Evolutionary conservation across 2,329 filamentous ascomycete species (phyloP).

Genomic region (Ascocoryne sarcoides): DNA sequence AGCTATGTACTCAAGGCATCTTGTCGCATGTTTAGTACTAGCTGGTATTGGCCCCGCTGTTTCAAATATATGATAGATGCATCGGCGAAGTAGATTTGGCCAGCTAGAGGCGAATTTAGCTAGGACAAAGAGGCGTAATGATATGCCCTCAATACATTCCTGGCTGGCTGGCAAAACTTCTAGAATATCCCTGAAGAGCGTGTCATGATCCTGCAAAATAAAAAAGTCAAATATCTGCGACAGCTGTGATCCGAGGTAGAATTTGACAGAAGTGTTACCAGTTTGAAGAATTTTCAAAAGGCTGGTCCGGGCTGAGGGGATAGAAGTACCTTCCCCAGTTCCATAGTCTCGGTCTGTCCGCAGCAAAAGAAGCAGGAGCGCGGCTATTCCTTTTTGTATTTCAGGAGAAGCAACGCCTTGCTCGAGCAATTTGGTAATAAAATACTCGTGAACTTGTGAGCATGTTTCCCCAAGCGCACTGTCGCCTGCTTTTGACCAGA

Average conservation of each 20-base stretch:
- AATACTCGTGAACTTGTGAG: slow-evolving; percentile 70
- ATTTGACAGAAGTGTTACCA: slow-evolving; percentile 64
- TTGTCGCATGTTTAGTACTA: slow-evolving; percentile 61
- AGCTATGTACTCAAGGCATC: slow-evolving; percentile 62
- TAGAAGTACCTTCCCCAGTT: slow-evolving; percentile 22
- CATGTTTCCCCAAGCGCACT: slow-evolving; percentile 56
- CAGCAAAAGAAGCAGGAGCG: slow-evolving; percentile 62
- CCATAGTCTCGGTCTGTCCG: slow-evolving; percentile 60
- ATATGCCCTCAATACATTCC: slow-evolving; percentile 71
- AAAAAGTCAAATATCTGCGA: slow-evolving; percentile 72
- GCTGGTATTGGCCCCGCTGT: slow-evolving; percentile 64
- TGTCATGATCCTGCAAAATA: slow-evolving; percentile 73
- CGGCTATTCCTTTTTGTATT: slow-evolving; percentile 58
- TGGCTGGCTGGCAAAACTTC: slow-evolving; percentile 65
- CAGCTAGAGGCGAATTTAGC: slow-evolving; percentile 71
- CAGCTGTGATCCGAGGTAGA: slow-evolving; percentile 60
- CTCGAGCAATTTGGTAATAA: slow-evolving; percentile 57
- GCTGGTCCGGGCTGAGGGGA: slow-evolving; percentile 50
- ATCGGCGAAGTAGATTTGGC: slow-evolving; percentile 77
- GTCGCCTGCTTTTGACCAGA: slow-evolving; percentile 23
- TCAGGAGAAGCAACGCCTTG: slow-evolving; percentile 61
- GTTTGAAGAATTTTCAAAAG: slow-evolving; percentile 64
- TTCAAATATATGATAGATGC: slow-evolving; percentile 92
- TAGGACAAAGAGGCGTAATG: slow-evolving; percentile 69
- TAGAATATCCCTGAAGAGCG: slow-evolving; percentile 78